These are phyloP conservation scores for Cyberlindnera maritima DNA, from an alignment of 805 yeast genomes.

Conservation along the genomic window DNA sequence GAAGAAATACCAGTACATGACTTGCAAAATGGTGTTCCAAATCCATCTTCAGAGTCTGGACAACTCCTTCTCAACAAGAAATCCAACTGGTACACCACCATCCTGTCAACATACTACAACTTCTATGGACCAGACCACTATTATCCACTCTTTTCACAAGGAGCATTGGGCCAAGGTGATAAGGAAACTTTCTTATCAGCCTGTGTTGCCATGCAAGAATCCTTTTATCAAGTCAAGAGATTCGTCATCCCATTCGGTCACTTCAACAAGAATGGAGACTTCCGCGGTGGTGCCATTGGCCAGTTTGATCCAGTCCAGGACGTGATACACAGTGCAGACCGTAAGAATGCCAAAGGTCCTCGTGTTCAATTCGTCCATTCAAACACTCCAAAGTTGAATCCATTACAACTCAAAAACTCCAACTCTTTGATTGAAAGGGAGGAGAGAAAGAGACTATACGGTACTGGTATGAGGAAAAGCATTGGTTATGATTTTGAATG, in stretches of 20 bases:
- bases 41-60: slow-evolving; percentile 69
- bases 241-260: slow-evolving; percentile 40
- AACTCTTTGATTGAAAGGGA: slow-evolving; percentile 2
- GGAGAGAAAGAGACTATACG: slow-evolving; percentile 12
- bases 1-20: slow-evolving; percentile 43
- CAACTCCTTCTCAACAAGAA: slow-evolving; percentile 58
- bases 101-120: slow-evolving; percentile 64
- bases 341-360: slow-evolving; percentile 4
- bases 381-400: slow-evolving; percentile 32
- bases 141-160: slow-evolving; percentile 68
- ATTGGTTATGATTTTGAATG: slow-evolving; percentile 52
- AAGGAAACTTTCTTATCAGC: slow-evolving; percentile 72
- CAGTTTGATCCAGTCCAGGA: slow-evolving; percentile 67
- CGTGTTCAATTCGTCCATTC: slow-evolving; percentile 26
- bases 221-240: slow-evolving; percentile 47
- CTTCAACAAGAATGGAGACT: slow-evolving; percentile 32
- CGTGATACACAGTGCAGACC: slow-evolving; percentile 26
- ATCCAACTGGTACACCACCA: slow-evolving; percentile 52
- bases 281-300: slow-evolving; percentile 67
- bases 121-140: slow-evolving; percentile 61
- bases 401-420: slow-evolving; percentile 20
- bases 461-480: slow-evolving; percentile 25
- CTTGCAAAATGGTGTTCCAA: slow-evolving; percentile 57
- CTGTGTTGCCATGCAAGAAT: slow-evolving; percentile 44
- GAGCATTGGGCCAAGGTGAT: slow-evolving; percentile 74